Evolutionary conservation across 257 asterid genomes (phyloP).

Genomic region (Paulownia fortunei): DNA sequence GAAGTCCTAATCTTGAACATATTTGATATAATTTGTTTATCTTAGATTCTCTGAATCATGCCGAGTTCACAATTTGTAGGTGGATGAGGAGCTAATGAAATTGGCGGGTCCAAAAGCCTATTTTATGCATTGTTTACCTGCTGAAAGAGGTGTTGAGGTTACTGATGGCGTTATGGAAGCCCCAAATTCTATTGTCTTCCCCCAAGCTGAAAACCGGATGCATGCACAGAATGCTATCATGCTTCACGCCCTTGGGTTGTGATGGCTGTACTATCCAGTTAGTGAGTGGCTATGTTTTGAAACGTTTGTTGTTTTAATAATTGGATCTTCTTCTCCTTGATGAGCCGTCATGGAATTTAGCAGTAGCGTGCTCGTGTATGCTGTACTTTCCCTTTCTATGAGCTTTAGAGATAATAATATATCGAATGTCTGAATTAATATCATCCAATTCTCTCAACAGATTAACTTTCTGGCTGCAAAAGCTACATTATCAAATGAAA

Average conservation of each 20-base stretch:
- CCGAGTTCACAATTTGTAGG: constrained; percentile 48
- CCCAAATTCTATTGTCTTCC: constrained; percentile 80
- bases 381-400: constrained; percentile 8
- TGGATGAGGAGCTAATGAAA: constrained; percentile 83
- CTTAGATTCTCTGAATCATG: constrained; percentile 7
- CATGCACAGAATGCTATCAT: constrained; percentile 93
- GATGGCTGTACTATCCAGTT: constrained; percentile 22
- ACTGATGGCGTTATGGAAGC: constrained; percentile 86
- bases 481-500: not conserved
- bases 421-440: not conserved
- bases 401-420: constrained; percentile 1
- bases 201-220: constrained; percentile 95
- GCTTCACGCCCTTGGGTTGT: constrained; percentile 89
- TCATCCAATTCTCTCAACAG: not conserved
- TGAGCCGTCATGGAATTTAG: constrained; percentile 15
- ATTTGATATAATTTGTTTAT: not conserved
- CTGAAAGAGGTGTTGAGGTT: constrained; percentile 88
- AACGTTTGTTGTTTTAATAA: not conserved
- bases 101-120: constrained; percentile 83
- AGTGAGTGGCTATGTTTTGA: not conserved
- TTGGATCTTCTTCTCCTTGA: not conserved
- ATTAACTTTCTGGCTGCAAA: not conserved
- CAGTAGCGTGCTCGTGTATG: not conserved
- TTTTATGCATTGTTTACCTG: constrained; percentile 94
- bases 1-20: not conserved